These are phyloP conservation scores for Xylona heveae DNA, from an alignment of 495 filamentous ascomycete species.

Conservation along the genomic window DNA sequence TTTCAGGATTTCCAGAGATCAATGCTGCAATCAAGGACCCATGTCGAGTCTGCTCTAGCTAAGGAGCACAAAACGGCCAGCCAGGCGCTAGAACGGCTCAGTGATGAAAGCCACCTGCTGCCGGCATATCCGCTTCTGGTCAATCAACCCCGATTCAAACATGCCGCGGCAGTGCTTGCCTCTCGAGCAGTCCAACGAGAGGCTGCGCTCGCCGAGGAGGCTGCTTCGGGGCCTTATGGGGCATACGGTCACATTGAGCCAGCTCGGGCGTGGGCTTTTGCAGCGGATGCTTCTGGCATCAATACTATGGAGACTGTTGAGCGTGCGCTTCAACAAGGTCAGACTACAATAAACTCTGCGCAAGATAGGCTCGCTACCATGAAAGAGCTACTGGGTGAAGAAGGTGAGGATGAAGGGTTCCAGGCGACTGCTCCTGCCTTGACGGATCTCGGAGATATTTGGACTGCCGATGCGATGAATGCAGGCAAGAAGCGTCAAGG, in stretches of 20 bases:
- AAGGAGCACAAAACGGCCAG: constrained; percentile 36
- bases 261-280: constrained; percentile 28
- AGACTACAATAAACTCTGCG: constrained; percentile 14
- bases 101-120: constrained; percentile 49
- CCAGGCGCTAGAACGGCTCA: constrained; percentile 33
- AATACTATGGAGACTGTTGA: constrained; percentile 16
- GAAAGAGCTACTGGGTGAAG: constrained; percentile 11
- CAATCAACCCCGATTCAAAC: constrained; percentile 22
- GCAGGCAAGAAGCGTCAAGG: too few species aligned
- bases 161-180: constrained; percentile 16
- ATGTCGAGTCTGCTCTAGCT: constrained; percentile 31
- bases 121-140: constrained; percentile 34
- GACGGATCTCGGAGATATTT: constrained; percentile 15
- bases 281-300: constrained; percentile 20
- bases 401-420: constrained; percentile 2
- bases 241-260: too few species aligned
- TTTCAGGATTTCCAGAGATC: constrained; percentile 40
- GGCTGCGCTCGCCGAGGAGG: constrained; percentile 7
- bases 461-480: constrained; percentile 19
- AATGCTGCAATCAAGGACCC: constrained; percentile 40
- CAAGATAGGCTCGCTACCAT: constrained; percentile 15
- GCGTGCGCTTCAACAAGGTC: neutral
- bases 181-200: constrained; percentile 8
- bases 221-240: too few species aligned
- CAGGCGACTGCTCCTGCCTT: neutral